Base-by-base conservation (phyloP, 2,329 filamentous ascomycete species). In the Diaporthe velutina region DNA sequence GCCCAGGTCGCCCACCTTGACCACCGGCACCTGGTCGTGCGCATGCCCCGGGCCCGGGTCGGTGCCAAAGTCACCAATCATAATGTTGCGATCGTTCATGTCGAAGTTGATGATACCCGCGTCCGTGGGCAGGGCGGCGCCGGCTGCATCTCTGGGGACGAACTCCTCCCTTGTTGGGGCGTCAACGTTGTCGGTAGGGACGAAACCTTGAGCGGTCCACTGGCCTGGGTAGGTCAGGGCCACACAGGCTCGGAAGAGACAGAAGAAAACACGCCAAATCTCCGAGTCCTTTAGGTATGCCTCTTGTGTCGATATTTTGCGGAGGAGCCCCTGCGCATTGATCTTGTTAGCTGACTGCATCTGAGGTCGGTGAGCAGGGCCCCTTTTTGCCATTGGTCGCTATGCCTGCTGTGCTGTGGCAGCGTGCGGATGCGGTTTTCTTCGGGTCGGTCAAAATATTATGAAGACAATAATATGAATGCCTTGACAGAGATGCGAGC, bases 21-120 rank as follows among this genome's bases (percentile, higher is more conserved):
- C 25, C 8, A 66, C 48, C 9, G 71, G 71, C 17, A 66, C 58
- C 33, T 33, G 33, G 19, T 73, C 58, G 25, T 73, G 71, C 4
- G 58, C 2, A 38, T 73, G 71, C 8, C 28, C 42, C 22, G 45
- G 45, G 15, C 15, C n/a, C 22, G 22, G 40, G 13, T 55, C 48
- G 9, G 45, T 9, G 58, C 40, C 13, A 10, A n/a, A 33, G 35
- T 54, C 58, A 7, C 71, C 71, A 19, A 73, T n/a, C 71, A 73
- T 66, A 30, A 73, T 33, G 33, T 73, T 73, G 12, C 71, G 71
- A 25, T 73, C 71, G 42, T 73, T 73, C 33, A 73, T 73, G 35
- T 73, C 71, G 25, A 73, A 73, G 22, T 73, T 7, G 22, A 73
- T 19, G 22, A 66, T 33, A 35, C 71, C 71, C 9, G 30, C 4